Evolutionary conservation across 805 yeast genomes (phyloP).

Genomic region (Candida dajiaensis): DNA sequence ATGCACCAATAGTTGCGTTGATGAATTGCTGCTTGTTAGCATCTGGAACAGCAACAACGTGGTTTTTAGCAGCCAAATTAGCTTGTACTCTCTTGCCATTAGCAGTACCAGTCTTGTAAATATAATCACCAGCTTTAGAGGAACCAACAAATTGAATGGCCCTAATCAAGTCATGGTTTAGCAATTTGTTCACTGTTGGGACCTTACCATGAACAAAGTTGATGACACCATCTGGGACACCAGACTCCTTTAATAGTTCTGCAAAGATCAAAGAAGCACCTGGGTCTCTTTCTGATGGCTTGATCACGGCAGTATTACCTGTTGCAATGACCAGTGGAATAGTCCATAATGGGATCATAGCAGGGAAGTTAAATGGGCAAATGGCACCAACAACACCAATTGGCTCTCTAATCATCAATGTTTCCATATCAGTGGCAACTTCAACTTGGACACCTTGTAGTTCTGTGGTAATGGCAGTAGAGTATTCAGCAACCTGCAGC

Average conservation of each 20-base stretch:
- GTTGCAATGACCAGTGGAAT: conserved; percentile 52
- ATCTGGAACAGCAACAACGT: conserved; percentile 65
- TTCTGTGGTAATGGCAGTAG: conserved; percentile 60
- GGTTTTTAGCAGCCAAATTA: conserved; percentile 73
- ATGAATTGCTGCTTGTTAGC: conserved; percentile 61
- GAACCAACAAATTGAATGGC: conserved; percentile 77
- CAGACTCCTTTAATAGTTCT: conserved; percentile 63
- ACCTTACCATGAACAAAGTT: conserved; percentile 69
- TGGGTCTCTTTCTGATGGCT: conserved; percentile 70
- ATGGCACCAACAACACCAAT: conserved; percentile 74
- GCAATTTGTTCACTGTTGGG: conserved; percentile 61
- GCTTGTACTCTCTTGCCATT: conserved; percentile 76
- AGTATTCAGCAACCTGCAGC: conserved; percentile 72
- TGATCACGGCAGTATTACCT: conserved; percentile 68
- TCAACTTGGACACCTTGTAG: conserved; percentile 58
- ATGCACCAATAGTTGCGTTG: conserved; percentile 65
- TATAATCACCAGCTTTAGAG: conserved; percentile 69
- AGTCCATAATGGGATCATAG: conserved; percentile 65
- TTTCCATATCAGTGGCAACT: conserved; percentile 71
- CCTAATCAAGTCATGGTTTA: conserved; percentile 65
- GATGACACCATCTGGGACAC: conserved; percentile 66
- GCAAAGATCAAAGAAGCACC: conserved; percentile 72
- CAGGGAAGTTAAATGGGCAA: conserved; percentile 79
- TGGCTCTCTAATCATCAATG: conserved; percentile 65
- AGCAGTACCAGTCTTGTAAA: conserved; percentile 59